Conservation (phyloP, 176 grass and related monocot species). For the Musa schizocarpa region DNA sequence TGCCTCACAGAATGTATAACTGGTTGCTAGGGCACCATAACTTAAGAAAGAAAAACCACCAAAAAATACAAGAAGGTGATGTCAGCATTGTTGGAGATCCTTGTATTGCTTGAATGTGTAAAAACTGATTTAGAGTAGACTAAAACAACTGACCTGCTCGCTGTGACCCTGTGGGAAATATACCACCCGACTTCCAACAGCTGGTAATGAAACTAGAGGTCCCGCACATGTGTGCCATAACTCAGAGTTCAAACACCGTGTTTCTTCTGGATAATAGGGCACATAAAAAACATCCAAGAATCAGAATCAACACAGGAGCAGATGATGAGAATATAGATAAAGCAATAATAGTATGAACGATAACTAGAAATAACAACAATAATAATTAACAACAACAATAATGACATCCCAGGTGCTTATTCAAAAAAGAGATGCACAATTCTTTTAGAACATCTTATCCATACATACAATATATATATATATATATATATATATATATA, state of each 20-base stretch:
- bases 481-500: neutral
- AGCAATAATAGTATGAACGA: too few relatives aligned
- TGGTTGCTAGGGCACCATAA: neutral
- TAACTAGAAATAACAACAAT: too few relatives aligned
- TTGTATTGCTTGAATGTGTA: neutral
- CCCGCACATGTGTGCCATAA: constrained; percentile 98
- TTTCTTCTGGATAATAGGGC: constrained; percentile 44
- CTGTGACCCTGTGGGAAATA: constrained; percentile 99
- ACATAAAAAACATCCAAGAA: neutral
- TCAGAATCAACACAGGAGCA: neutral
- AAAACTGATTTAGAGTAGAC: neutral
- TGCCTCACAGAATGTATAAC: neutral
- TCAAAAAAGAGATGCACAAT: neutral
- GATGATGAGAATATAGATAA: neutral
- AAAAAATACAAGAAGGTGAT: neutral
- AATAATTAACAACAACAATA: too few relatives aligned
- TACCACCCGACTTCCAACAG: constrained; percentile 78
- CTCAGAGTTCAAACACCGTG: constrained; percentile 87
- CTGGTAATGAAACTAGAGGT: constrained; percentile 86
- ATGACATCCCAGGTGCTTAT: neutral
- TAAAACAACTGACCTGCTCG: constrained; percentile 50
- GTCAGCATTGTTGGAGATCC: neutral
- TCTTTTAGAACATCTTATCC: neutral
- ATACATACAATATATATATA: neutral
- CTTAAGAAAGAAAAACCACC: neutral